A percentile compares a stretch with the other conserved stretches of the same genome.
Evolutionary conservation across 1,139 yeast genomes (phyloP).

Genomic region (Yamadazyma epiphylla): DNA sequence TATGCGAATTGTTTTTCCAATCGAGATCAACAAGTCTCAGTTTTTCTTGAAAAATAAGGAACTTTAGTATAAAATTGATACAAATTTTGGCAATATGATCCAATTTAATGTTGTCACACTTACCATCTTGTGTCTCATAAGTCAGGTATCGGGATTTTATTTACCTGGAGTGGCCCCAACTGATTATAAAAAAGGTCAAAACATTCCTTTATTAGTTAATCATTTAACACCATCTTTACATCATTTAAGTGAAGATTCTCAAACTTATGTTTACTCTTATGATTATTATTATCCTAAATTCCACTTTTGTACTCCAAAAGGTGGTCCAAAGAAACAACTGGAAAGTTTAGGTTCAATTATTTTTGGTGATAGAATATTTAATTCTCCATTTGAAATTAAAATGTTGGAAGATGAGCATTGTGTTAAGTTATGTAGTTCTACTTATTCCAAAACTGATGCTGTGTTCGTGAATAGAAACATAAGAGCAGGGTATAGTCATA

Average conservation of each 20-base stretch:
- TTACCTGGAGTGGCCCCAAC: slow-evolving; percentile 96
- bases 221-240: slow-evolving; percentile 80
- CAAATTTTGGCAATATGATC: too few relatives aligned
- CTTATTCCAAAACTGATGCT: slow-evolving; percentile 64
- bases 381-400: slow-evolving; percentile 78
- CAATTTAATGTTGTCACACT: neutral
- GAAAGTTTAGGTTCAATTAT: slow-evolving; percentile 90
- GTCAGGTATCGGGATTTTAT: slow-evolving; percentile 54
- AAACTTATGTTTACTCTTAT: slow-evolving; percentile 64
- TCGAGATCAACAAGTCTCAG: too few relatives aligned
- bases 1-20: too few relatives aligned
- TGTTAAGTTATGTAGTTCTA: slow-evolving; percentile 51
- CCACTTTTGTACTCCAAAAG: slow-evolving; percentile 77
- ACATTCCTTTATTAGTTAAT: slow-evolving; percentile 77
- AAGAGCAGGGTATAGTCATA: slow-evolving; percentile 77
- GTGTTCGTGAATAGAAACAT: slow-evolving; percentile 74
- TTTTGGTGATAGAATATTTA: slow-evolving; percentile 93
- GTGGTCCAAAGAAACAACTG: slow-evolving; percentile 69
- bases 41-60: too few relatives aligned
- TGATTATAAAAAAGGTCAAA: slow-evolving; percentile 69
- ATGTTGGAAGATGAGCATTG: slow-evolving; percentile 76
- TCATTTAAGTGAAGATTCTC: slow-evolving; percentile 37
- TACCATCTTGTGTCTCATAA: neutral
- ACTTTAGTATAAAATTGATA: too few relatives aligned
- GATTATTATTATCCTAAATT: slow-evolving; percentile 85